A percentile compares a stretch with the other conserved stretches of the same genome.
phyloP scores from a whole-genome alignment of 208 protist species.

The Trypanosomatidae sp. region DNA sequence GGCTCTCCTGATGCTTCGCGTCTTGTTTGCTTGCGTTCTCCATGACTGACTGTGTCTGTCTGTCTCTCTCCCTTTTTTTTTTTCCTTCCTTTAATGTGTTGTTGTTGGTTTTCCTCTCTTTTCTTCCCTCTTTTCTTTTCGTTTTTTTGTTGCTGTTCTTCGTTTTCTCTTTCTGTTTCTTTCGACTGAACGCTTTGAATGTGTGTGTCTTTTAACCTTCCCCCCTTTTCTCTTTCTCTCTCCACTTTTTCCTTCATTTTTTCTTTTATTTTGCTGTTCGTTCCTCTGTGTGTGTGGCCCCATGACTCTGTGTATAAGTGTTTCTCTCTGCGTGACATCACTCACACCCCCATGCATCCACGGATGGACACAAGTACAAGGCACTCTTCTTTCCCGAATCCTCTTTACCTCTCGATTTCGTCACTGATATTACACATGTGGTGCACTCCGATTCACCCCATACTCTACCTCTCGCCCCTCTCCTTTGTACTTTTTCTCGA shows the following conservation, averaged over 20 bases:
- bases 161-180: not conserved
- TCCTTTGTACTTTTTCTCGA: not conserved
- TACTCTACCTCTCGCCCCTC: not conserved
- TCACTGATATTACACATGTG: not conserved
- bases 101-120: not conserved
- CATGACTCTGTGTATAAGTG: not conserved
- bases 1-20: not conserved
- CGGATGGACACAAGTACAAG: not conserved
- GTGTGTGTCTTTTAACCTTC: not conserved
- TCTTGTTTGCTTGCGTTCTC: not conserved
- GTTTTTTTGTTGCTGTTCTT: not conserved
- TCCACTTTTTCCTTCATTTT: not conserved
- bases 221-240: not conserved
- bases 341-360: not conserved
- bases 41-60: not conserved
- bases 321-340: not conserved
- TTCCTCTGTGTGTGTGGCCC: not conserved
- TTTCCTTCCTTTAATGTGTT: not conserved
- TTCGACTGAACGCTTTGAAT: not conserved
- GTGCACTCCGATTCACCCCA: not conserved
- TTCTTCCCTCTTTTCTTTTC: not conserved
- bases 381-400: not conserved
- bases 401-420: conserved; percentile 1
- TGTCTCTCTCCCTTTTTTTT: not conserved
- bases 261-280: not conserved